A percentile compares a stretch with the other conserved stretches of the same genome.
Conservation (phyloP, 495 filamentous ascomycete genomes). For the Penicillium desertorum region DNA sequence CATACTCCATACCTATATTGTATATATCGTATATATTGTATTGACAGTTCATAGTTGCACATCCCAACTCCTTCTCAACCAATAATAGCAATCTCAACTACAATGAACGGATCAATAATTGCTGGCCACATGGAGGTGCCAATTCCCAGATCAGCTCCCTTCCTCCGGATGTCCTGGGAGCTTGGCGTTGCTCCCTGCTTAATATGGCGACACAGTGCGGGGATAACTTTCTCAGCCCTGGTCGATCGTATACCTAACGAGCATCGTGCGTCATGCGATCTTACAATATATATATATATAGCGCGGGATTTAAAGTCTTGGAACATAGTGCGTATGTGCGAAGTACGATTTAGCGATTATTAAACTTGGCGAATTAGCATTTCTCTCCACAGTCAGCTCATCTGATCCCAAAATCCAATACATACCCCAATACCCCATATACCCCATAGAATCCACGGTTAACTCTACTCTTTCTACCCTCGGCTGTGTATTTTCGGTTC, state of each 20-base stretch:
- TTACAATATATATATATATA: background rate
- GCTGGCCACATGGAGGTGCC: background rate
- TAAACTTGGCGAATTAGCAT: background rate
- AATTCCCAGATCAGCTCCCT: background rate
- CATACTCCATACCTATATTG: too few species aligned
- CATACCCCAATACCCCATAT: background rate
- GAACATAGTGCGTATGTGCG: background rate
- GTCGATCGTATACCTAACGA: background rate
- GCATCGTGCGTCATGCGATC: slow-evolving; percentile 6
- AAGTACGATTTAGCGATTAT: background rate
- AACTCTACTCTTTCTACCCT: background rate
- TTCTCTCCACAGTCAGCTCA: slow-evolving; percentile 2
- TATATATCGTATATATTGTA: background rate
- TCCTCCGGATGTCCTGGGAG: too few species aligned
- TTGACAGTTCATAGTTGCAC: background rate
- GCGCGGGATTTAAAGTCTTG: background rate
- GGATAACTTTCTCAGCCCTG: slow-evolving; percentile 8
- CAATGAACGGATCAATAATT: background rate
- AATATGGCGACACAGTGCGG: background rate
- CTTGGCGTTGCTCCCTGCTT: background rate
- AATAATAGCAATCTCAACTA: background rate
- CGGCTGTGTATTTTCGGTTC: slow-evolving; percentile 21
- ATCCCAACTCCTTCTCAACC: too few species aligned
- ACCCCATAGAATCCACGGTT: background rate
- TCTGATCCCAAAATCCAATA: slow-evolving; percentile 2